Conservation (phyloP, 768 basidiomycete species). For the Agaricus blazei region DNA sequence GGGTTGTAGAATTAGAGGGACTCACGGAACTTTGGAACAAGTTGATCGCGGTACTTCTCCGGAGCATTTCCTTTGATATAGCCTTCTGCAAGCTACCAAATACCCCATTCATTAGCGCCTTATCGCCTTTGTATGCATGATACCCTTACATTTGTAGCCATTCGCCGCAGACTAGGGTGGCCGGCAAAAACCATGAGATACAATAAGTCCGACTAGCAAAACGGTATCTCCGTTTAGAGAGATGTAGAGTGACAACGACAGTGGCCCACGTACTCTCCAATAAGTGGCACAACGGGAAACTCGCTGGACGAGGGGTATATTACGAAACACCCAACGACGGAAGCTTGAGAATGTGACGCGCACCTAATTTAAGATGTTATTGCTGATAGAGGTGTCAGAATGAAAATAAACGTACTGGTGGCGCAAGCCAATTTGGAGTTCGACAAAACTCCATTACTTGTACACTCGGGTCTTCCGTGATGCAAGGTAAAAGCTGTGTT, state of each 20-base stretch:
- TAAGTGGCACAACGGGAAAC: not conserved
- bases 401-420: constrained; percentile 29
- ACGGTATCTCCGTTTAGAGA: not conserved
- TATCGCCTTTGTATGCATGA: not conserved
- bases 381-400: not conserved
- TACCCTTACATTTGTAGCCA: not conserved
- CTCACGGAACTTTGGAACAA: constrained; percentile 49
- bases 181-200: not conserved
- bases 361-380: not conserved
- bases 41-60: constrained; percentile 32
- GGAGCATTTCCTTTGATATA: constrained; percentile 40
- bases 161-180: not conserved
- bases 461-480: constrained; percentile 33
- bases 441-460: constrained; percentile 46
- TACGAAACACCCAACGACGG: constrained; percentile 12
- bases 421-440: constrained; percentile 43
- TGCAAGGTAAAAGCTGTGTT: constrained; percentile 44
- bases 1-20: not conserved
- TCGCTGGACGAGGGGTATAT: constrained; percentile 5
- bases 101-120: not conserved
- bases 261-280: not conserved
- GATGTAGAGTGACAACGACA: not conserved
- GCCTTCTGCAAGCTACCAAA: constrained; percentile 13
- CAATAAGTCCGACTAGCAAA: not conserved
- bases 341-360: constrained; percentile 14